Evolutionary conservation across 495 filamentous ascomycete species (phyloP).

Genomic region (Neurospora cerealis): DNA sequence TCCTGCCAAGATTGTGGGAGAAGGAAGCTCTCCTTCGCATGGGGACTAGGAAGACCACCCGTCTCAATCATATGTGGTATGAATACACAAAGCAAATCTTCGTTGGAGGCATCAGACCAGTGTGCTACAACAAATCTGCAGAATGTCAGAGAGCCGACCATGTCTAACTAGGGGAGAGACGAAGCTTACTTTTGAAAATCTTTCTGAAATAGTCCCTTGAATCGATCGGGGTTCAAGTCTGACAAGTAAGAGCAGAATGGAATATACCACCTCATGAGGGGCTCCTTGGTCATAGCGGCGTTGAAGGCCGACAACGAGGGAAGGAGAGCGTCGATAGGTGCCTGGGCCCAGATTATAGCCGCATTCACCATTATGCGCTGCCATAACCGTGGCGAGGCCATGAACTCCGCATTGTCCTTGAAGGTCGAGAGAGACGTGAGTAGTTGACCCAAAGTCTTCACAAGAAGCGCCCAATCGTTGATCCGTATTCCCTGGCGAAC

Average conservation of each 20-base stretch:
- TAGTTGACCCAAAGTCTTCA: constrained; percentile 46
- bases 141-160: constrained; percentile 16
- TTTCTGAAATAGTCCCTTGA: constrained; percentile 63
- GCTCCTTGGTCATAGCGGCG: constrained; percentile 51
- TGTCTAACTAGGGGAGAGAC: neutral
- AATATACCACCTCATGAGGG: constrained; percentile 60
- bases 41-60: constrained; percentile 33
- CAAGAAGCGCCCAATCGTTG: constrained; percentile 56
- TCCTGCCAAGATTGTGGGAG: constrained; percentile 61
- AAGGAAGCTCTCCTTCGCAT: constrained; percentile 45
- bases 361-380: constrained; percentile 47
- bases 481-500: constrained; percentile 73
- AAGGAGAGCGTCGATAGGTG: constrained; percentile 74
- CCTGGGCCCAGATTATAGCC: constrained; percentile 59
- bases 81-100: constrained; percentile 57
- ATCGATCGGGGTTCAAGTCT: constrained; percentile 62
- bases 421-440: constrained; percentile 35
- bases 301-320: constrained; percentile 53
- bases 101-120: constrained; percentile 54
- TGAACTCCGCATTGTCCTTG: constrained; percentile 24
- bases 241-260: constrained; percentile 74
- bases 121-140: constrained; percentile 58
- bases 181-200: constrained; percentile 61
- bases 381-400: constrained; percentile 40
- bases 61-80: constrained; percentile 56